A percentile compares a stretch with the other conserved stretches of the same genome.
phyloP scores from a whole-genome alignment of 306 rosid genomes.

The Dryas drummondii region DNA sequence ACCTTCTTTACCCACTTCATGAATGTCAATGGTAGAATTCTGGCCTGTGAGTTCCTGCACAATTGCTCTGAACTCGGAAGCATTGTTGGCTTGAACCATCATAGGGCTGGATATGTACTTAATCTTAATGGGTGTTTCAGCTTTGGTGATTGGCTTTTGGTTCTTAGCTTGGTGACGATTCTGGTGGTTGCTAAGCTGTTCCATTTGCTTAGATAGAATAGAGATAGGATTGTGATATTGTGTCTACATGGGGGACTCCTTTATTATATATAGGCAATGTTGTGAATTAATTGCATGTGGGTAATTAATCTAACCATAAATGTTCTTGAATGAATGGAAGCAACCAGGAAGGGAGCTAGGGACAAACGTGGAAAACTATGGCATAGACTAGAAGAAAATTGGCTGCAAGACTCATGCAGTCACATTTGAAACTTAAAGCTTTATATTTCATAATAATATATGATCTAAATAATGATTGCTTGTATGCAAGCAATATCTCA shows the following conservation, averaged over 20 bases:
- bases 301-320: neutral
- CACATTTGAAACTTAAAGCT: too few relatives aligned
- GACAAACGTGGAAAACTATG: neutral
- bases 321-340: conserved; percentile 11
- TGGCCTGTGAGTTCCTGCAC: conserved; percentile 53
- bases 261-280: neutral
- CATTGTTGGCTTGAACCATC: conserved; percentile 44
- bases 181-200: conserved; percentile 4
- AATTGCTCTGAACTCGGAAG: conserved; percentile 50
- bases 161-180: neutral
- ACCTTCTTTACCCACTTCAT: neutral
- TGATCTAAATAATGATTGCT: too few relatives aligned
- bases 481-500: too few relatives aligned
- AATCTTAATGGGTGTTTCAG: conserved; percentile 32
- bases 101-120: conserved; percentile 53
- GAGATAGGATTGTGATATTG: conserved; percentile 5
- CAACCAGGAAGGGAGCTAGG: neutral
- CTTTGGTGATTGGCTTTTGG: conserved; percentile 18
- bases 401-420: neutral
- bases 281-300: neutral
- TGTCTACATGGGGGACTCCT: neutral
- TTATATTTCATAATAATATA: too few relatives aligned
- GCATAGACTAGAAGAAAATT: neutral
- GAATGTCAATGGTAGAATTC: conserved; percentile 13
- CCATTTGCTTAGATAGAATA: conserved; percentile 14